phyloP scores from a whole-genome alignment of 306 rosid genomes.

The Abrus precatorius region DNA sequence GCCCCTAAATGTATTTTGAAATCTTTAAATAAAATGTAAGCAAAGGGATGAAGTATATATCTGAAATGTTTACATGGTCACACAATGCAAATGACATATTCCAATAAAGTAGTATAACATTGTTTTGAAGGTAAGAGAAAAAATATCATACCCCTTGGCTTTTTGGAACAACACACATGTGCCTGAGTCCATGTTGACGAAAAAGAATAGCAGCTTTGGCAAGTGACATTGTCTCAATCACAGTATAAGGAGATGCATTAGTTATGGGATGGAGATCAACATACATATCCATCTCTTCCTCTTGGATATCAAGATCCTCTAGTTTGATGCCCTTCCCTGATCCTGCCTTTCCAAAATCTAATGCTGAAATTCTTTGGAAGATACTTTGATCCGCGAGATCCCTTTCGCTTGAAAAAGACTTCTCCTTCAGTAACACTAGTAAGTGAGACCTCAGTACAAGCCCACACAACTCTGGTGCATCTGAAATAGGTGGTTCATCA shows the following conservation, averaged over 20 bases:
- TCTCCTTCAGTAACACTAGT: constrained; percentile 80
- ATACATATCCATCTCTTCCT: constrained; percentile 87
- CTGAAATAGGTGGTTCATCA: constrained; percentile 83
- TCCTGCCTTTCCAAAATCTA: constrained; percentile 87
- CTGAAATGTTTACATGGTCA: constrained; percentile 3
- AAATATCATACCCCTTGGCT: constrained; percentile 71
- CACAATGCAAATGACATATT: constrained; percentile 7
- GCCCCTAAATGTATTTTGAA: background rate
- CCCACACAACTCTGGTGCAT: constrained; percentile 78
- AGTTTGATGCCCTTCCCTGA: constrained; percentile 84
- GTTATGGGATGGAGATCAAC: constrained; percentile 86
- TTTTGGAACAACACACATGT: constrained; percentile 87
- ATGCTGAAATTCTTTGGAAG: constrained; percentile 54
- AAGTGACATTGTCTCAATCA: constrained; percentile 89
- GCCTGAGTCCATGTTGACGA: constrained; percentile 83
- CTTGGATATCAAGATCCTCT: constrained; percentile 71
- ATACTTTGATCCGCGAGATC: constrained; percentile 41
- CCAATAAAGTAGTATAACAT: background rate
- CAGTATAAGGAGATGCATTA: constrained; percentile 85
- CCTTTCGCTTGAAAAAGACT: constrained; percentile 64
- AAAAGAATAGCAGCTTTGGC: constrained; percentile 90
- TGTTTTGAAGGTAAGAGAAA: constrained; percentile 21
- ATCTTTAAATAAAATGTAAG: background rate
- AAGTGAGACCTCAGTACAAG: constrained; percentile 88
- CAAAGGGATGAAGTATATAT: background rate